phyloP scores from a whole-genome alignment of 495 filamentous ascomycete genomes.

The Diplogelasinospora grovesii region DNA sequence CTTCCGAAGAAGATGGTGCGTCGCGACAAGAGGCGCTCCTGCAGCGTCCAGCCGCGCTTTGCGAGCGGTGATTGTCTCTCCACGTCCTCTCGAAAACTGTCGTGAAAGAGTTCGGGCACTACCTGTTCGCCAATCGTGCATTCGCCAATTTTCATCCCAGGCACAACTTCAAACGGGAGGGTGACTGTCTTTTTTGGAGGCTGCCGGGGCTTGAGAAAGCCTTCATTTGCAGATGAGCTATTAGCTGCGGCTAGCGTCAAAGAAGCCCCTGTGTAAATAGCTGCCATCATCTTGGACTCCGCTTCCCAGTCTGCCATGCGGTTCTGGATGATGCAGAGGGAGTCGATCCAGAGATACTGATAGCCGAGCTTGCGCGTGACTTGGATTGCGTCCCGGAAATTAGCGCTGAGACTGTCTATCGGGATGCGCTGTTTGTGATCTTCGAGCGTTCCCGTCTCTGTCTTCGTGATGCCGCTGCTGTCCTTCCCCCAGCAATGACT shows the following conservation, averaged over 20 bases:
- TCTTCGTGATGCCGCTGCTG: neutral
- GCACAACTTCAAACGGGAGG: neutral
- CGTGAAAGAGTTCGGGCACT: neutral
- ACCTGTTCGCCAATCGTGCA: neutral
- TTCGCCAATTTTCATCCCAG: neutral
- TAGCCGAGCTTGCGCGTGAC: conserved; percentile 14
- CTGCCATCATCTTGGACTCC: conserved; percentile 5
- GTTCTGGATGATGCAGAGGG: conserved; percentile 22
- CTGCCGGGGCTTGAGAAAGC: conserved; percentile 2
- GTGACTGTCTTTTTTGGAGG: neutral
- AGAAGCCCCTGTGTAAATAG: neutral
- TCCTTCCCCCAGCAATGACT: conserved; percentile 5
- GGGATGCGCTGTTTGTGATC: neutral
- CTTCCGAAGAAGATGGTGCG: conserved; percentile 18
- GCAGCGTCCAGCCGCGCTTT: conserved; percentile 21
- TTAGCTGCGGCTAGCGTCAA: conserved; percentile 2
- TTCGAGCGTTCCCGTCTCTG: neutral
- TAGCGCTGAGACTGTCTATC: conserved; percentile 3
- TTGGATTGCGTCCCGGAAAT: conserved; percentile 16
- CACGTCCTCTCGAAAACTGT: conserved; percentile 4
- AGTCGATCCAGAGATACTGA: conserved; percentile 30
- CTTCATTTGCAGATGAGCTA: neutral
- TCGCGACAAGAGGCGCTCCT: conserved; percentile 17
- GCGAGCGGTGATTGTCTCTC: conserved; percentile 7
- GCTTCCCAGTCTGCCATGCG: conserved; percentile 5